Conservation (phyloP, 2,329 filamentous ascomycete species). For the Thelonectria discophora region DNA sequence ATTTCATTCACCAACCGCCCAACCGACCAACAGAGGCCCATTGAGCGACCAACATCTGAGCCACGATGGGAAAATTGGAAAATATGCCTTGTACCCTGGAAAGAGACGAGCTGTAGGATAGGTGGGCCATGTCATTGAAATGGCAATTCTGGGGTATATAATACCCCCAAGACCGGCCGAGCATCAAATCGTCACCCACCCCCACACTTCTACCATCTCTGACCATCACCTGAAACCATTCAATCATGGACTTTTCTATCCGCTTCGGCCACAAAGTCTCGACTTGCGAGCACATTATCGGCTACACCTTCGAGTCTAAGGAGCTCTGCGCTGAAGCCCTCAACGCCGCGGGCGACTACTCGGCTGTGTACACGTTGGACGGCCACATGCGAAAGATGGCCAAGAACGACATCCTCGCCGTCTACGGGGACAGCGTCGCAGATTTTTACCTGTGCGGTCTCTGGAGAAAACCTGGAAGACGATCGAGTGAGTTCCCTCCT, state of each 20-base stretch:
- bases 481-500: not conserved
- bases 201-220: too few relatives aligned
- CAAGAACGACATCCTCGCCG: not conserved
- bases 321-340: not conserved
- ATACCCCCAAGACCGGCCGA: too few relatives aligned
- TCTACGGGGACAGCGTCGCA: not conserved
- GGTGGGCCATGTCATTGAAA: too few relatives aligned
- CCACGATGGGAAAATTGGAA: too few relatives aligned
- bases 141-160: too few relatives aligned
- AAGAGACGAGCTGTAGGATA: too few relatives aligned
- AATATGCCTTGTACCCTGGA: too few relatives aligned
- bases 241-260: not conserved
- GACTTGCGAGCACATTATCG: not conserved
- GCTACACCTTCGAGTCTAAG: not conserved
- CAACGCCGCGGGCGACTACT: not conserved
- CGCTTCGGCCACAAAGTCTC: not conserved
- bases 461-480: not conserved
- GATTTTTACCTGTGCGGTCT: not conserved
- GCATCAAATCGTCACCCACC: too few relatives aligned
- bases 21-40: too few relatives aligned
- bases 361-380: not conserved
- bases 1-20: too few relatives aligned
- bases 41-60: too few relatives aligned
- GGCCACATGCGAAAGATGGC: not conserved
- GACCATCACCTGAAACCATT: not conserved